Conservation (phyloP, 1,284 basidiomycete genomes). For the Pyrrhoderma lamaoense region DNA sequence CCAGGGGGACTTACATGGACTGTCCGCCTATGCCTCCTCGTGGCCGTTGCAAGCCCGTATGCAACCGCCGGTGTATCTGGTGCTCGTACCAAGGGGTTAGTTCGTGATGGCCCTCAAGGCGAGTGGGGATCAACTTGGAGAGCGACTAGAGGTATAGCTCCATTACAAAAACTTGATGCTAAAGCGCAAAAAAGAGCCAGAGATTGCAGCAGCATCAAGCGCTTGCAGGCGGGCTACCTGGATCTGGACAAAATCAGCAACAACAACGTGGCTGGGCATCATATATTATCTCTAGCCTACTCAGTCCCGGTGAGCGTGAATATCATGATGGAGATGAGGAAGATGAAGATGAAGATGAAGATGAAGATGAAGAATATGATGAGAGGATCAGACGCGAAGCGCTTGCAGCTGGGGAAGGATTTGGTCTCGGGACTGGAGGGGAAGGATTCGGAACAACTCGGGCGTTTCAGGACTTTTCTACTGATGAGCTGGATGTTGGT, state of each 20-base stretch:
- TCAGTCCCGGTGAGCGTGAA: slow-evolving; percentile 39
- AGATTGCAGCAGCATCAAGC: slow-evolving; percentile 13
- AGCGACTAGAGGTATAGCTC: slow-evolving; percentile 50
- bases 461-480: slow-evolving; percentile 36
- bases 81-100: slow-evolving; percentile 47
- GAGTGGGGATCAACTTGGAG: slow-evolving; percentile 64
- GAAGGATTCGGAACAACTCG: slow-evolving; percentile 35
- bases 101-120: slow-evolving; percentile 48
- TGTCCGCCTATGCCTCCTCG: slow-evolving; percentile 73
- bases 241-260: neutral
- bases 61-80: slow-evolving; percentile 41
- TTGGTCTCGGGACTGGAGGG: slow-evolving; percentile 10
- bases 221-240: neutral
- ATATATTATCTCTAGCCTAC: slow-evolving; percentile 46
- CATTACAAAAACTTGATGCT: slow-evolving; percentile 37
- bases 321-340: slow-evolving; percentile 54
- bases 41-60: slow-evolving; percentile 51
- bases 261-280: slow-evolving; percentile 42
- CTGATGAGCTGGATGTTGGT: slow-evolving; percentile 43
- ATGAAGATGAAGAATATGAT: slow-evolving; percentile 2
- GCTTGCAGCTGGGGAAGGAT: slow-evolving; percentile 14
- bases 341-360: slow-evolving; percentile 22
- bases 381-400: neutral
- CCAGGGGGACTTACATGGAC: slow-evolving; percentile 81
- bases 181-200: slow-evolving; percentile 4